These are phyloP conservation scores for Aspergillus taichungensis DNA, from an alignment of 495 filamentous ascomycete genomes.

Conservation along the genomic window DNA sequence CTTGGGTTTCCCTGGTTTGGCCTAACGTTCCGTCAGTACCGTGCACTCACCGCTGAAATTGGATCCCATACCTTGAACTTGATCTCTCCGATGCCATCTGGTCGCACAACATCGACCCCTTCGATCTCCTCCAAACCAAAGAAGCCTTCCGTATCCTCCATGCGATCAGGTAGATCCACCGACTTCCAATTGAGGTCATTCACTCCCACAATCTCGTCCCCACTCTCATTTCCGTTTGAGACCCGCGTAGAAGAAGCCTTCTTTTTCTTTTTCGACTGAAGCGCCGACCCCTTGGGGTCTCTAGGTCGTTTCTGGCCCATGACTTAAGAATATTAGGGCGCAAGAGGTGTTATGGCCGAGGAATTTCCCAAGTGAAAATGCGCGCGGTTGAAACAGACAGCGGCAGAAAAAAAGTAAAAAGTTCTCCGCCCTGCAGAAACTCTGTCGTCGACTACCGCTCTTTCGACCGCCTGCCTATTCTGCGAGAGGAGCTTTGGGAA, in stretches of 20 bases:
- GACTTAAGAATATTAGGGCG: background rate
- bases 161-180: constrained; percentile 72
- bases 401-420: constrained; percentile 25
- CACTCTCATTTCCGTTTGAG: constrained; percentile 10
- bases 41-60: background rate
- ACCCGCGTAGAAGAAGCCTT: constrained; percentile 30
- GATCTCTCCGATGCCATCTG: constrained; percentile 24
- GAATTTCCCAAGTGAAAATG: background rate
- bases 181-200: constrained; percentile 74
- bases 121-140: constrained; percentile 90
- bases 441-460: too few species aligned
- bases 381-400: constrained; percentile 24
- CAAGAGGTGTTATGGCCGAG: too few species aligned
- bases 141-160: constrained; percentile 91
- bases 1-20: constrained; percentile 25
- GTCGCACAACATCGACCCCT: constrained; percentile 67
- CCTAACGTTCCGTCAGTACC: constrained; percentile 15
- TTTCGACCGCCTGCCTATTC: too few species aligned
- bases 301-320: constrained; percentile 44
- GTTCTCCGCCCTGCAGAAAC: too few species aligned
- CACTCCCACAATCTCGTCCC: constrained; percentile 29
- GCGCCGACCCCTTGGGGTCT: constrained; percentile 27
- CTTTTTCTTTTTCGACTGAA: constrained; percentile 40
- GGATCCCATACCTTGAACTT: constrained; percentile 38
- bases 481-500: too few species aligned